Percentiles rank a stretch among this genome's conserved stretches.
These are phyloP conservation scores for Monilinia fructicola DNA, from an alignment of 2,329 filamentous ascomycete species.

Conservation along the genomic window DNA sequence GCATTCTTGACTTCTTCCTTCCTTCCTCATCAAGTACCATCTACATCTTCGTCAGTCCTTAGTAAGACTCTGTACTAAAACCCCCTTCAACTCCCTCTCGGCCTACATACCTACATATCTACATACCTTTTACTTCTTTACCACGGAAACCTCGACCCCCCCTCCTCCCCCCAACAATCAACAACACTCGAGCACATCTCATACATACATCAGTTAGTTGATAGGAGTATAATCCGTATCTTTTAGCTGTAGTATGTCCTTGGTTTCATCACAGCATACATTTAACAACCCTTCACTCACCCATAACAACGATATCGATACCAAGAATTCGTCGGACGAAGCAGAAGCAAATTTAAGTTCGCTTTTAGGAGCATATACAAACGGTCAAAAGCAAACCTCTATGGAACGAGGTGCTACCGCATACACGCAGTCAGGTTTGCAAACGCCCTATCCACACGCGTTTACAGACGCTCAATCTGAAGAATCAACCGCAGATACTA, in stretches of 20 bases:
- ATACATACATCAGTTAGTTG: slow-evolving; percentile 13
- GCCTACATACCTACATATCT: no score
- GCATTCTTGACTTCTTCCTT: no score
- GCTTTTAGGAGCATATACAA: slow-evolving; percentile 38
- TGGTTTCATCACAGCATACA: slow-evolving; percentile 38
- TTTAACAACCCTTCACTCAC: slow-evolving; percentile 30
- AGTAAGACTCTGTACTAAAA: no score
- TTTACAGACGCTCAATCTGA: slow-evolving; percentile 76
- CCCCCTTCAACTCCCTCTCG: no score
- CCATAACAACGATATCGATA: not conserved
- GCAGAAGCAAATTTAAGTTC: slow-evolving; percentile 38
- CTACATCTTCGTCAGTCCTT: no score
- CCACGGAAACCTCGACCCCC: not conserved
- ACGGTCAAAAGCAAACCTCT: slow-evolving; percentile 42
- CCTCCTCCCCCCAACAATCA: not conserved
- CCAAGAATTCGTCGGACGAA: slow-evolving; percentile 26
- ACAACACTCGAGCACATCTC: not conserved
- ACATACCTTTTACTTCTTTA: no score
- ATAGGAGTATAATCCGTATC: slow-evolving; percentile 23
- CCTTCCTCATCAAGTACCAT: no score
- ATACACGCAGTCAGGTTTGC: slow-evolving; percentile 88
- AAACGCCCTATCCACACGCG: slow-evolving; percentile 66
- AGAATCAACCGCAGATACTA: slow-evolving; percentile 81
- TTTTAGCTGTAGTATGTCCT: slow-evolving; percentile 41
- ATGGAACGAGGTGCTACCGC: slow-evolving; percentile 67